Evolutionary conservation across 495 filamentous ascomycete species (phyloP), one percentile per base, ranked within the genome.

Genomic region (Thermochaetoides thermophila): DNA sequence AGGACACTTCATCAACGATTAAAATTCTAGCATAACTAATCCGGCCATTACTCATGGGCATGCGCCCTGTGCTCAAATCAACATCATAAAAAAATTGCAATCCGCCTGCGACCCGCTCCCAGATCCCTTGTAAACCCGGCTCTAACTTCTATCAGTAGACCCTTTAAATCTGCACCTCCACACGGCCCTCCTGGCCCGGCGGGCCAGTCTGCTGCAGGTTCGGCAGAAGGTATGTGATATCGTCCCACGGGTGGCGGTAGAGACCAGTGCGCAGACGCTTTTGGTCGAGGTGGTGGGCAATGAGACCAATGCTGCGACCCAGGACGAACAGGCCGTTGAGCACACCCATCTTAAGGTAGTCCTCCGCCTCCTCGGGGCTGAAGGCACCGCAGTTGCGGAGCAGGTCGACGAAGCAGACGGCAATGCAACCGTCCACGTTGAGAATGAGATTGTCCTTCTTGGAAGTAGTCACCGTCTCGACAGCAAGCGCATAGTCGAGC

Each of bases 371-470:
- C 53, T 84, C 79, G 11, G 68, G 55, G 51, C 66, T 74, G 74
- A 97, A 97, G 35, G 89, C 89, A 63, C 89, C 89, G 56, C 85
- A 95, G 75, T 93, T 87, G 61, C 91, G 81, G 62, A 97, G 73
- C 41, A 97, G 64, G 47, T 97, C 89, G 36, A 97, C 84, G 60
- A 97, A 97, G 76, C 87, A 96, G 52, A 97, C 89, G 44, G 89
- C 89, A 45, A 97, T 74, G 58, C 84, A 92, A 43, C 89, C 89
- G 57, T 97, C 89, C 34, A 97, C 89, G 70, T 97, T 97, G 42
- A 97, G 78, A 49, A 97, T 97, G 37, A 97, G 76, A 73, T 96
- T 97, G 67, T 97, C 89, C 74, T 97, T 97, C 80, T 97, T 97
- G 43, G 84, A 93, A 7, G 89, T 97, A 19, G 89, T 97, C 43